Percentiles rank a stretch among this genome's conserved stretches.
These are phyloP conservation scores for Quillaja saponaria DNA, from an alignment of 306 rosid species.

Conservation along the genomic window DNA sequence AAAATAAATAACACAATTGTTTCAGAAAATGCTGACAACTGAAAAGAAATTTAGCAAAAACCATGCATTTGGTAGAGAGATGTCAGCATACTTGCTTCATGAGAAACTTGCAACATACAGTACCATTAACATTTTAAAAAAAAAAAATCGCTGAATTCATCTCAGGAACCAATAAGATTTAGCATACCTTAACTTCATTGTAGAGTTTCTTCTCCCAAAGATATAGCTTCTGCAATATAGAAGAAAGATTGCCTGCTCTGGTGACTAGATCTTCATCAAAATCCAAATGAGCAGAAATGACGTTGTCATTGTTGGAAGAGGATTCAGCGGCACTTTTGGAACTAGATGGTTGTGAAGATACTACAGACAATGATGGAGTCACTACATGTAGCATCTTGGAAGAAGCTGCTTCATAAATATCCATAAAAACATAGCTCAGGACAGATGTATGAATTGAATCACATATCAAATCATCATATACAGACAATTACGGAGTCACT, in stretches of 20 bases:
- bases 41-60: background rate
- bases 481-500: no score
- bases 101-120: no score
- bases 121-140: no score
- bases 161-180: background rate
- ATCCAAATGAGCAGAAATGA: conserved; percentile 40
- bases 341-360: conserved; percentile 70
- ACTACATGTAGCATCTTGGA: conserved; percentile 69
- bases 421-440: conserved; percentile 24
- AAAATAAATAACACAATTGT: no score
- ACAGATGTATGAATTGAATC: background rate
- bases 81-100: background rate
- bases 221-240: conserved; percentile 77
- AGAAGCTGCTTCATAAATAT: conserved; percentile 52
- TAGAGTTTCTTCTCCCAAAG: conserved; percentile 99
- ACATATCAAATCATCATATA: background rate
- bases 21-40: no score
- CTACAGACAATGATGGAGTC: conserved; percentile 55
- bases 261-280: conserved; percentile 48
- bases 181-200: conserved; percentile 80
- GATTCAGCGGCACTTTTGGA: conserved; percentile 49
- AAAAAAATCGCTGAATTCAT: no score
- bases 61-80: background rate
- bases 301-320: conserved; percentile 38
- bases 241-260: conserved; percentile 68